phyloP scores from a whole-genome alignment of 2,329 filamentous ascomycete genomes.

The Paracamarosporium sp. region DNA sequence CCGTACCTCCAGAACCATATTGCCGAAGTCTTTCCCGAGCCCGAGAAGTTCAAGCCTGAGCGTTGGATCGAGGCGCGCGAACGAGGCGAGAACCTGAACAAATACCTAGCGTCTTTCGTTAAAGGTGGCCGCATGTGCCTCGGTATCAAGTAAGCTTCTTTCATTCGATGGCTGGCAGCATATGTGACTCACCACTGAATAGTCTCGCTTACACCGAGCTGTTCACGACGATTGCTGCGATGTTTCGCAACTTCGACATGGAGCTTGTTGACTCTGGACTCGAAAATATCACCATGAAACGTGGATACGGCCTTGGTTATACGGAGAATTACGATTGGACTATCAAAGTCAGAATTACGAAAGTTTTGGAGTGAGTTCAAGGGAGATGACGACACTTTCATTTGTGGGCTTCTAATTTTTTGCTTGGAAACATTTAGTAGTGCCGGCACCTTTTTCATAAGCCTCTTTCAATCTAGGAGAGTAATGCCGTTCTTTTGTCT shows the following conservation, averaged over 20 bases:
- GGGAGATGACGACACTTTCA: neutral
- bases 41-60: conserved; percentile 19
- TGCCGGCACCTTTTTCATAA: neutral
- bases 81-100: conserved; percentile 27
- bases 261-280: conserved; percentile 20
- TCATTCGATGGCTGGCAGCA: neutral
- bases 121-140: conserved; percentile 49
- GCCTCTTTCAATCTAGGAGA: neutral
- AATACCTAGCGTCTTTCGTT: conserved; percentile 48
- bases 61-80: conserved; percentile 22
- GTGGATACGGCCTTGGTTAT: conserved; percentile 15
- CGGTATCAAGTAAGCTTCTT: conserved; percentile 32
- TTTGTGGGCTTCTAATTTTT: neutral
- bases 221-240: conserved; percentile 17
- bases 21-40: conserved; percentile 28
- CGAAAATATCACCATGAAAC: conserved; percentile 12
- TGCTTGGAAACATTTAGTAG: neutral
- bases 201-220: conserved; percentile 38
- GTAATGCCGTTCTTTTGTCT: neutral
- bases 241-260: conserved; percentile 21
- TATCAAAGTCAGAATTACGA: conserved; percentile 11
- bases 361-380: conserved; percentile 2
- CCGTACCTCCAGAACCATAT: conserved; percentile 25
- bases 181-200: conserved; percentile 11
- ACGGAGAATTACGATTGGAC: conserved; percentile 15